Percentiles rank a stretch among this genome's conserved stretches.
These are phyloP conservation scores for Corynascus novoguineensis DNA, from an alignment of 495 filamentous ascomycete species.

Conservation along the genomic window DNA sequence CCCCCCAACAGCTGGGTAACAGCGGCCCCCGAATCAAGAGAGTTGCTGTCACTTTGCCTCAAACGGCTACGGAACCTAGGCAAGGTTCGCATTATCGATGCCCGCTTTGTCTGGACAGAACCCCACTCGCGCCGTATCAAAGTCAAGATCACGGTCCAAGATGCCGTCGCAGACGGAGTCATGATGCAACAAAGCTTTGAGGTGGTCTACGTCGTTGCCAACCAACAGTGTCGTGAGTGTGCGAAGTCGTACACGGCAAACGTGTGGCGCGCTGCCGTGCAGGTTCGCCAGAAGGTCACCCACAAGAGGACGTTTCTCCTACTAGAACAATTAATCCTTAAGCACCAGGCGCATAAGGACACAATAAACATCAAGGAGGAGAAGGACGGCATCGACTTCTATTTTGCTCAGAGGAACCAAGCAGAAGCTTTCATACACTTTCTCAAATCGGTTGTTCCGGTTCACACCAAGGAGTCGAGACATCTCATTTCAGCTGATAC, in stretches of 20 bases:
- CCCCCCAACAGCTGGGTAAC: constrained; percentile 81
- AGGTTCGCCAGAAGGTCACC: constrained; percentile 92
- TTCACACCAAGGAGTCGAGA: constrained; percentile 75
- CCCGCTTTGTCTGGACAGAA: constrained; percentile 96
- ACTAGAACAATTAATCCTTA: constrained; percentile 93
- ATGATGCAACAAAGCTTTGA: constrained; percentile 93
- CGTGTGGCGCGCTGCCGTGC: constrained; percentile 56
- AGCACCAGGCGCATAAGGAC: constrained; percentile 85
- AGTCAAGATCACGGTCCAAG: constrained; percentile 89
- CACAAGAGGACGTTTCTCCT: constrained; percentile 97
- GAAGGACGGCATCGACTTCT: constrained; percentile 93
- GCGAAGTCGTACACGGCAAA: constrained; percentile 92
- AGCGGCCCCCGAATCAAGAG: constrained; percentile 76
- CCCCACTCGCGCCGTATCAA: constrained; percentile 86
- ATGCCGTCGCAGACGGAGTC: constrained; percentile 60
- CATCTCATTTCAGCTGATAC: constrained; percentile 91
- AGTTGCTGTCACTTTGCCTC: constrained; percentile 84
- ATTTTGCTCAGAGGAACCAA: constrained; percentile 79
- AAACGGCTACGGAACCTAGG: constrained; percentile 71
- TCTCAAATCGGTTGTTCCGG: constrained; percentile 71
- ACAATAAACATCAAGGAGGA: constrained; percentile 96
- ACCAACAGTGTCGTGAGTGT: constrained; percentile 88
- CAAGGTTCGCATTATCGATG: constrained; percentile 89
- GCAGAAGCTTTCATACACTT: constrained; percentile 93
- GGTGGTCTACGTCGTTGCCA: constrained; percentile 82